Evolutionary conservation across 2,329 filamentous ascomycete species (phyloP), one percentile per base, ranked within the genome.

Genomic region (Penicillium thymicola): DNA sequence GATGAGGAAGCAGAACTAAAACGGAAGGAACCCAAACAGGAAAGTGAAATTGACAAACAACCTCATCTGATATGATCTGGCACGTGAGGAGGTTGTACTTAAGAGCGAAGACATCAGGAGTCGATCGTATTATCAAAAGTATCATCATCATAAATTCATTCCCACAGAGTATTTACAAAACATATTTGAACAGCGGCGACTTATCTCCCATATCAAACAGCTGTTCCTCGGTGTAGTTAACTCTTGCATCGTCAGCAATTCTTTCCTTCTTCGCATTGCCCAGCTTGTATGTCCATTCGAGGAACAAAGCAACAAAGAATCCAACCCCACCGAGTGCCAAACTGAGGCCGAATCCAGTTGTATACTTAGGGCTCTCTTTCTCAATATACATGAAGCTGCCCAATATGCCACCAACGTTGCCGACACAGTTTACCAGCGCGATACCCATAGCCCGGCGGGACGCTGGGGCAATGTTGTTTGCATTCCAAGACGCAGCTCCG

Each of bases 101-200:
- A 2, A 1, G 10, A 21, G 2, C 13, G 23, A 44, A 28, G 10
- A 18, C 3, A n/a, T n/a, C 6, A 10, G 8, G 8, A 23, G 13
- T 25, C 1, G 6, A 5, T 45, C n/a, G 4, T 16, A 32, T 32
- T 23, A 45, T 2, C n/a, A 45, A 6, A 16, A 30, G 0, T 1
- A 27, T 11, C 13, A 23, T 11, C 13, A 23, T 32, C 18, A 16
- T 32, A 16, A 32, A 23, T 45, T 32, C 28, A 23, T 45, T 16
- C 28, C 11, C 27, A 45, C 14, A 11, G 6, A 46, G 1, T 34
- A 34, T 46, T 23, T 23, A 51, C 28, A 51, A 14, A 27, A 51
- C 49, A 58, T 78, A 77, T 59, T 70, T 75, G 55, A 73, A 78
- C 37, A 77, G 70, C 0, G 76, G 76, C 45, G 72, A 76, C 62